Evolutionary conservation across 1,139 yeast species (phyloP), one percentile per base, ranked within the genome.

Genomic region (Hansenula sp.): DNA sequence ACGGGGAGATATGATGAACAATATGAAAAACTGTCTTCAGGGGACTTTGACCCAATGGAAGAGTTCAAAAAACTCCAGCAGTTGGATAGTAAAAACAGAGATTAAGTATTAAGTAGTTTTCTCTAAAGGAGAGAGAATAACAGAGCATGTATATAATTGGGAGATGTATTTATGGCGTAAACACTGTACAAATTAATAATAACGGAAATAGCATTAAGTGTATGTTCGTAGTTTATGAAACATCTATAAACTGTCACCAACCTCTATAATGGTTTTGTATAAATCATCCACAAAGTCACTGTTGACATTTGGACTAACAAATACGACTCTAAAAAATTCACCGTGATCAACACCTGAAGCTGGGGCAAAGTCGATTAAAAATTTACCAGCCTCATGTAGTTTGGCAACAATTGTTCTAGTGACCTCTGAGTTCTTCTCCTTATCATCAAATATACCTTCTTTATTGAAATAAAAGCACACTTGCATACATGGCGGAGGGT

Each of bases 1-100:
- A 87, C 96, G 2, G 99, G 99, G 0, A 85, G 83, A 60, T 91
- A 84, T 64, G 96, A 91, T 57, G 93, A 87, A 47, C 88, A 88
- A 42, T 85, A 84, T 53, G 88, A 83, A 34, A 84, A 85, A 49
- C 70, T 93, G 48, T 82, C 91, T 0, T 64, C 71, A 4, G 99
- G 98, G 0, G 75, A 90, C 47, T 90, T 86, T 59, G 83, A 90
- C 60, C 79, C 97, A 0, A 71, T 72, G 41, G 93, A 84, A 49
- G 98, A 93, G 65, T 78, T 87, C 75, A 70, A 69, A 48, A 85
- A 84, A 63, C 68, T 86, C 48, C 79, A 78, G 38, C 70, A 74
- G 5, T 69, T 83, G 63, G 78, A 82, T 38, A 54, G 61, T 37
- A 45, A 43, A 4, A 51, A 48, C 37, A 58, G 51, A 41, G 57